These are phyloP conservation scores for Sclerotiophoma versabilis DNA, from an alignment of 2,329 filamentous ascomycete genomes.

Conservation along the genomic window DNA sequence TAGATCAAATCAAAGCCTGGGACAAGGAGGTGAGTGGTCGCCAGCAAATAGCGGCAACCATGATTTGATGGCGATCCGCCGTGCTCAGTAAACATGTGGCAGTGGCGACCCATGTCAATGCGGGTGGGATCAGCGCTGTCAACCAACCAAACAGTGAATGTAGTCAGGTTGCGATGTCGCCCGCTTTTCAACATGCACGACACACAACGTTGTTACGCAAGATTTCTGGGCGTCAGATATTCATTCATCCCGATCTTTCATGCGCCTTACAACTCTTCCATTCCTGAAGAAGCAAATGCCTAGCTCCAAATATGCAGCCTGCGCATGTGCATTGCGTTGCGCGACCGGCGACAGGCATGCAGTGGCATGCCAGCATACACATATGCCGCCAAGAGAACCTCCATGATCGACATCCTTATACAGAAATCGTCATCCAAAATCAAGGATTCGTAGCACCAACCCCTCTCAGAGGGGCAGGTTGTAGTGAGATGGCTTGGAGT, in stretches of 20 bases:
- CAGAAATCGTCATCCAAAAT: not conserved
- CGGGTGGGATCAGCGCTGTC: not conserved
- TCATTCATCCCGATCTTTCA: not conserved
- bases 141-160: not conserved
- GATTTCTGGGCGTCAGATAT: not conserved
- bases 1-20: not conserved
- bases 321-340: conserved; percentile 5
- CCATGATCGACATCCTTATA: not conserved
- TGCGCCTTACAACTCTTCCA: not conserved
- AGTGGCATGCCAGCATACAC: conserved; percentile 3
- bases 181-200: not conserved
- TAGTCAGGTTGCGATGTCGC: not conserved
- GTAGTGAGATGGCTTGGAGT: not conserved
- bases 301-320: not conserved
- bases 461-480: not conserved
- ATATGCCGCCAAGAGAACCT: conserved; percentile 8
- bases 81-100: too few species aligned
- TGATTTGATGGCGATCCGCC: too few species aligned
- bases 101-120: not conserved
- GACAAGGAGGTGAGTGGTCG: not conserved
- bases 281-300: conserved; percentile 11
- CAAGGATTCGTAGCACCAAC: not conserved
- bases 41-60: not conserved
- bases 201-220: not conserved
- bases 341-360: conserved; percentile 10